Conservation (phyloP, 164 flowering plant genomes). For the Echeveria elegans region DNA sequence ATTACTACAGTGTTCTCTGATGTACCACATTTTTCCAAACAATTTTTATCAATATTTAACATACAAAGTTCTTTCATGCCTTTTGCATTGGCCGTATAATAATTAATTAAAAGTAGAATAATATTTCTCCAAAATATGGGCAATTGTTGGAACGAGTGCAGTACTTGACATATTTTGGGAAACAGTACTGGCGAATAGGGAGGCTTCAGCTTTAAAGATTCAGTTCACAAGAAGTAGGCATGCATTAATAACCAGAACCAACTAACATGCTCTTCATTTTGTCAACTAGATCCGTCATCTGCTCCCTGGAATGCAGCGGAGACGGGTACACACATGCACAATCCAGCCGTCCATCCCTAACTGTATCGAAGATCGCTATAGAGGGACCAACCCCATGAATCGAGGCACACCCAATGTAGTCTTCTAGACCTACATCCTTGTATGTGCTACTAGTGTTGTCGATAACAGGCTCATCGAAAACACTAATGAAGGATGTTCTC, state of each 20-base stretch:
- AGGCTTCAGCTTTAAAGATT: not conserved
- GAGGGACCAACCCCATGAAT: slow-evolving; percentile 68
- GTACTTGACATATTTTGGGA: not conserved
- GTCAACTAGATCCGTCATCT: slow-evolving; percentile 40
- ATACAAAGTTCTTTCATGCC: too few relatives aligned
- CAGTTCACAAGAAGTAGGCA: not conserved
- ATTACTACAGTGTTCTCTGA: too few relatives aligned
- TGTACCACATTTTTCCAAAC: too few relatives aligned
- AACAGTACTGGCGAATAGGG: not conserved
- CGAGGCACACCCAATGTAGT: slow-evolving; percentile 62
- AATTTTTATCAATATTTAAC: too few relatives aligned
- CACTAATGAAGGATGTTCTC: slow-evolving; percentile 45
- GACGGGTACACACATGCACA: slow-evolving; percentile 57
- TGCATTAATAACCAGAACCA: not conserved
- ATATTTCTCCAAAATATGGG: too few relatives aligned
- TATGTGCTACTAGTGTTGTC: slow-evolving; percentile 19
- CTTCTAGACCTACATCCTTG: slow-evolving; percentile 35
- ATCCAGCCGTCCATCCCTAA: slow-evolving; percentile 47
- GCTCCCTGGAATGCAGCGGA: slow-evolving; percentile 65
- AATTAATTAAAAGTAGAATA: too few relatives aligned
- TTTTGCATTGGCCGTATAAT: too few relatives aligned
- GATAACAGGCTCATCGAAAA: slow-evolving; percentile 49
- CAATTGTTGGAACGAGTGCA: not conserved
- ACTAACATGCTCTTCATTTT: slow-evolving; percentile 39
- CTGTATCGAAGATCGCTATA: slow-evolving; percentile 50